These are phyloP conservation scores for Dentipellis sp. DNA, from an alignment of 768 basidiomycete genomes.

Conservation along the genomic window DNA sequence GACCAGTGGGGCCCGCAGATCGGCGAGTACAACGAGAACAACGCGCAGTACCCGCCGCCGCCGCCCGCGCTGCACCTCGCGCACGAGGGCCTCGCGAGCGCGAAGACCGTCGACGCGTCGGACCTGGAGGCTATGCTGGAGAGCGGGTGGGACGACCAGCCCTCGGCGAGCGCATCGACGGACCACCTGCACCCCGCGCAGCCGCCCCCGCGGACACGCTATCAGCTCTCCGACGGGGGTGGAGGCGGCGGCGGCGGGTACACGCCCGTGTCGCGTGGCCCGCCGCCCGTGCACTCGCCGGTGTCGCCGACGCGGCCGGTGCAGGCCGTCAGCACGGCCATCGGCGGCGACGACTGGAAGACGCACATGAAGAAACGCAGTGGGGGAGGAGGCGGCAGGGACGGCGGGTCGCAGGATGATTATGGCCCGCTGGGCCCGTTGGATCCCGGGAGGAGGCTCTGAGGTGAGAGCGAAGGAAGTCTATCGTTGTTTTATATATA, in stretches of 20 bases:
- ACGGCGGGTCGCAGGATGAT: constrained; percentile 20
- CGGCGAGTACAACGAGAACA: constrained; percentile 89
- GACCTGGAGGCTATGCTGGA: constrained; percentile 93
- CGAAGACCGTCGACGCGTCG: constrained; percentile 47
- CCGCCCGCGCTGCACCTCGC: constrained; percentile 59
- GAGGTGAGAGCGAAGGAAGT: neutral
- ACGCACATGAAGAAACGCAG: constrained; percentile 33
- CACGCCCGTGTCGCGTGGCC: neutral
- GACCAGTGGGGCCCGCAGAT: constrained; percentile 96
- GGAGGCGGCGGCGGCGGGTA: neutral
- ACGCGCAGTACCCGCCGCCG: constrained; percentile 71
- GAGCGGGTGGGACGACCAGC: constrained; percentile 73
- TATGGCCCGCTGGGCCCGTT: constrained; percentile 43
- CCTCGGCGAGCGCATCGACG: constrained; percentile 34
- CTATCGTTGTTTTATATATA: constrained; percentile 7
- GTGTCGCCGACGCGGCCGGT: constrained; percentile 22
- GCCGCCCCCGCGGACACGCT: constrained; percentile 32
- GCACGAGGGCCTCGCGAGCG: constrained; percentile 27
- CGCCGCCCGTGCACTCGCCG: constrained; percentile 20
- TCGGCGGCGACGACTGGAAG: constrained; percentile 25
- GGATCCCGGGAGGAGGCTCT: constrained; percentile 21
- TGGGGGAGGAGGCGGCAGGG: constrained; percentile 17
- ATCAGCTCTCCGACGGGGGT: constrained; percentile 45
- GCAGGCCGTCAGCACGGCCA: constrained; percentile 27
- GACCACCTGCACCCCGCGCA: constrained; percentile 22